A percentile compares a stretch with the other conserved stretches of the same genome.
Evolutionary conservation across 1,284 basidiomycete genomes (phyloP).

Genomic region (Cutaneotrichosporon cutaneum): DNA sequence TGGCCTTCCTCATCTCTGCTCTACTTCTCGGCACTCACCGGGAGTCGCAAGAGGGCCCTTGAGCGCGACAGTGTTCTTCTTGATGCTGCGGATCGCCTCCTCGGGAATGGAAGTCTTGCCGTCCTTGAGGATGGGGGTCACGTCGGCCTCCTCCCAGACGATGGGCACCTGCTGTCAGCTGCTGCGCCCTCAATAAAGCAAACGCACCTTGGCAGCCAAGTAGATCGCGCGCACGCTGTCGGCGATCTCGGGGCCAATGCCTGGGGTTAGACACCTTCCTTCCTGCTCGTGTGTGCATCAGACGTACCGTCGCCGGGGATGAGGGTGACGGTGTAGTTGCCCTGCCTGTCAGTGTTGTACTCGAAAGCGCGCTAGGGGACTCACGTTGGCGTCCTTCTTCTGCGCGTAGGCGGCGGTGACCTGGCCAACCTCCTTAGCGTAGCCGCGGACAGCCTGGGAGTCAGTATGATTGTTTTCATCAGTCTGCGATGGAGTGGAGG

Average conservation of each 20-base stretch:
- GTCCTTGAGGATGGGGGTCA: constrained; percentile 87
- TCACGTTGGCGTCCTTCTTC: constrained; percentile 78
- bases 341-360: constrained; percentile 59
- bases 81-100: constrained; percentile 83
- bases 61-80: constrained; percentile 95
- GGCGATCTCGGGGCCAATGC: constrained; percentile 98
- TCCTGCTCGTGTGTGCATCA: constrained; percentile 9
- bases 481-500: background rate
- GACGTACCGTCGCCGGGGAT: constrained; percentile 42
- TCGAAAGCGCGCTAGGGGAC: constrained; percentile 39
- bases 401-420: constrained; percentile 79
- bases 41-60: constrained; percentile 96
- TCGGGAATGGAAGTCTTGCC: constrained; percentile 98
- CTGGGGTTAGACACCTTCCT: constrained; percentile 52
- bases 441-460: constrained; percentile 37
- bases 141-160: constrained; percentile 98
- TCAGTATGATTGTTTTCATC: constrained; percentile 1
- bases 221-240: constrained; percentile 95
- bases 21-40: constrained; percentile 60
- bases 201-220: constrained; percentile 70
- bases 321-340: constrained; percentile 71
- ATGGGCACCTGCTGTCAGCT: constrained; percentile 73
- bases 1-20: background rate
- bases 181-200: background rate
- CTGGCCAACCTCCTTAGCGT: constrained; percentile 61